Evolutionary conservation across 495 filamentous ascomycete species (phyloP), one percentile per base, ranked within the genome.

Genomic region (Aspergillus nanangensis): DNA sequence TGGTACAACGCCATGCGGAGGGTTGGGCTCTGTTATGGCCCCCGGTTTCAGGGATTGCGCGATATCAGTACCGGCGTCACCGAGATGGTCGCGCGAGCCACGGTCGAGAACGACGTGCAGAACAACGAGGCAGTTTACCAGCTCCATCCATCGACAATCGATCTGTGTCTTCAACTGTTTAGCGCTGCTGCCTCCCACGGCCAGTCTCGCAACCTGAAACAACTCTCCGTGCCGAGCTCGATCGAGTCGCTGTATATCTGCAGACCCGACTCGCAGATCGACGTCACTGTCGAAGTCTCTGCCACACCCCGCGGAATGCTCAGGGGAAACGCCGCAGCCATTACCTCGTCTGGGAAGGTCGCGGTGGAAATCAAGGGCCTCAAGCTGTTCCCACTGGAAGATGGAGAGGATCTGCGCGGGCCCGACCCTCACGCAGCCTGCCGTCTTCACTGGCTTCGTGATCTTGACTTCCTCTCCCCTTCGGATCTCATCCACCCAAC

Each of bases 381-480:
- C 5, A 17, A 18, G 10, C 15, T 36, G n/a, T 17, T 18, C n/a
- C 15, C 15, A 1, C 4, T 36, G n/a, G 33, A 18, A 1, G 20
- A 36, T 18, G 20, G 33, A 5, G 20, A 14, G 13, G 33, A 36
- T 10, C 15, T 36, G n/a, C n/a, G n/a, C 33, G 33, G 20, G 11
- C 15, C 15, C 8, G 20, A 36, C 5, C 33, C 33, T 18, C 15
- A 36, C 15, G 20, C 15, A 8, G 33, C 33, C n/a, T 14, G 15
- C 20, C 33, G 20, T 8, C 33, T 36, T 9, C 15, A 17, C 15
- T 64, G 54, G 57, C 61, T 47, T 55, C 57, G 49, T 14, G 39
- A 58, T n/a, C 13, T 38, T 7, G 25, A 44, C 15, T 51, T 52
- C n/a, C 15, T 36, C 8, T 5, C 15, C n/a, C 5, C 33, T 8